Percentiles rank a stretch among this genome's conserved stretches.
Evolutionary conservation across 1,139 yeast genomes (phyloP).

Genomic region (Yamadazyma sp.): DNA sequence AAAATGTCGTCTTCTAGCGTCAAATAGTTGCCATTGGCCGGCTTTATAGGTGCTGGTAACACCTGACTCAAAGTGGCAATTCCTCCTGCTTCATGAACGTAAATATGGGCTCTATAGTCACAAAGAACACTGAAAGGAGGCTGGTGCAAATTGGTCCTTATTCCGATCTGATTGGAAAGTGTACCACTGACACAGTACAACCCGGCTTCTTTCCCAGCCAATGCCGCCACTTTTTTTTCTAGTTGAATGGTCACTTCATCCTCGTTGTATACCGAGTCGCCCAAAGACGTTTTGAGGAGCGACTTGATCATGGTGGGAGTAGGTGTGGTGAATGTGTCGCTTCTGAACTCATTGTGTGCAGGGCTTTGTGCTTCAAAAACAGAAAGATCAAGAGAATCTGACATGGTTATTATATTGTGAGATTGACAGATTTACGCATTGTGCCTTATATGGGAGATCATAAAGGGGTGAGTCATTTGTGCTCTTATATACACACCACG

Average conservation of each 20-base stretch:
- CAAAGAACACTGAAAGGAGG: constrained; percentile 87
- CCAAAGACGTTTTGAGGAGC: constrained; percentile 47
- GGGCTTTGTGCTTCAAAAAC: constrained; percentile 21
- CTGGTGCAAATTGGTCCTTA: constrained; percentile 73
- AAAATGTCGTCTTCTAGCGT: constrained; percentile 74
- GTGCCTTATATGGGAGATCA: too few relatives aligned
- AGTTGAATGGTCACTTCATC: constrained; percentile 68
- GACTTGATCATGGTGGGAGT: constrained; percentile 62
- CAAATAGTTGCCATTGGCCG: constrained; percentile 69
- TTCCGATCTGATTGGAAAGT: constrained; percentile 82
- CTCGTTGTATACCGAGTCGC: constrained; percentile 89
- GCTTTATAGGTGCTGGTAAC: constrained; percentile 83
- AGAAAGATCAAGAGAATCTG: constrained; percentile 4
- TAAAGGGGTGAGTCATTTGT: too few relatives aligned
- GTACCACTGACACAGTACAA: constrained; percentile 89
- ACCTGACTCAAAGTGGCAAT: constrained; percentile 87
- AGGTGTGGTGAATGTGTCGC: constrained; percentile 94
- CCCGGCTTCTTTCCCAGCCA: constrained; percentile 84
- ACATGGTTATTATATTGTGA: too few relatives aligned
- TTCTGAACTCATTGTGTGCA: constrained; percentile 62
- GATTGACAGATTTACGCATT: too few relatives aligned
- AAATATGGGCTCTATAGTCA: constrained; percentile 85
- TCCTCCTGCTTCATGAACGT: constrained; percentile 86
- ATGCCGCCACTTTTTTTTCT: constrained; percentile 62
- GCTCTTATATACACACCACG: too few relatives aligned